Base-by-base conservation (phyloP, 306 rosid genomes). In the Corylus heterophylla region DNA sequence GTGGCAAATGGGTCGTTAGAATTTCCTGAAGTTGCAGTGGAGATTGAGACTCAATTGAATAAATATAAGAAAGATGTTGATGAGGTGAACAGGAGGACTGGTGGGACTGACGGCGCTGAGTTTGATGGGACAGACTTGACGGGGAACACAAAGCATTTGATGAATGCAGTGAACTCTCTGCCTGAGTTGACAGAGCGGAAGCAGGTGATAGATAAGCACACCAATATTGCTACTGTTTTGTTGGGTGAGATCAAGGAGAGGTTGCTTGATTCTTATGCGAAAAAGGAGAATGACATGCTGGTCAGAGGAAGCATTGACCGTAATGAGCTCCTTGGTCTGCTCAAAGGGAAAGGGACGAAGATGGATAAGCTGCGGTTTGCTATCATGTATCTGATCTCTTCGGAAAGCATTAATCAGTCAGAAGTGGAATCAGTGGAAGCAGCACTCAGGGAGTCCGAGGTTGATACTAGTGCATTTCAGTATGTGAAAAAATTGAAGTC, bases 221-320 rank as follows among this genome's bases (percentile, higher is more conserved):
- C 94, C 6, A 95, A 93, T 79, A 92, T 92, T 66, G 99, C 99
- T 27, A 95, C 99, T 16, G 85, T 83, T 8, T 83, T 95, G 89
- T 87, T 95, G 95, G 93, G 97, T 29, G 96, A 95, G 88, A 95
- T 95, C 84, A 95, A 93, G 91, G 98, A 91, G 79, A 89, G 99
- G 80, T 89, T 94, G n/a, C 93, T 95, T 45, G 98, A 95, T 89
- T 89, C 98, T 9, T 95, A 85, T 89, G 92, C 97, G 0, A 90
- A 90, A 86, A 95, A 89, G 93, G 99, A 92, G 88, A 85, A 90
- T 74, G 99, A 93, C 78, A 93, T 95, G 95, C 88, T 95, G 90
- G 85, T 86, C 64, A 87, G 97, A 88, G 97, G 99, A n/a, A 88
- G 90, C 20, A 88, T 93, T 75, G 98, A 93, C 74, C 87, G 97